Evolutionary conservation across 441 rosid genomes (phyloP).

Genomic region (Croton setiger): DNA sequence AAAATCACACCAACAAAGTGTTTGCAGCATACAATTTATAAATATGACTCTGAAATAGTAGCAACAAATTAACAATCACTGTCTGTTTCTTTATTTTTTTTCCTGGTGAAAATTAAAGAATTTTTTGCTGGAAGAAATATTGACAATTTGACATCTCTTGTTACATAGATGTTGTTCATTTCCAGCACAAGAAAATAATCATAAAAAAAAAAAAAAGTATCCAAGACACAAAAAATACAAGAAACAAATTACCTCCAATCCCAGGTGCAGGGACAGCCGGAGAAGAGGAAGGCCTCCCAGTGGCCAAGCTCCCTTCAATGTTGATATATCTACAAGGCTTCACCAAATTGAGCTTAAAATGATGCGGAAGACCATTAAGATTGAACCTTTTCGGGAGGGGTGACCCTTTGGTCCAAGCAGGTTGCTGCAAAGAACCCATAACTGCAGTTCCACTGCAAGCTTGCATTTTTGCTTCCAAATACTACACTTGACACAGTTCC

Average conservation of each 20-base stretch:
- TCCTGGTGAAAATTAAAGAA: too few species aligned
- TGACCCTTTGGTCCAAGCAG: conserved; percentile 36
- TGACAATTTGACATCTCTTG: background rate
- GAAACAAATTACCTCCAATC: conserved; percentile 30
- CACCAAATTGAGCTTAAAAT: conserved; percentile 34
- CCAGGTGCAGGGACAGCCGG: conserved; percentile 46
- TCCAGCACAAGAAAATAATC: background rate
- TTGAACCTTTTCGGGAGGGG: conserved; percentile 27
- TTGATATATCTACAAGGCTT: conserved; percentile 37
- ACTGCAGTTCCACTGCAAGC: conserved; percentile 45
- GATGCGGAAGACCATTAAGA: conserved; percentile 35
- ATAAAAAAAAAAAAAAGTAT: background rate
- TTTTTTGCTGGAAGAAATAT: background rate
- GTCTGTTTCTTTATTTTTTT: background rate
- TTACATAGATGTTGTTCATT: background rate
- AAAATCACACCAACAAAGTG: background rate
- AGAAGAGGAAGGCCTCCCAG: conserved; percentile 47
- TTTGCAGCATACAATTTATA: too few species aligned
- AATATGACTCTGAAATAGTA: background rate
- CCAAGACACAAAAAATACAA: background rate
- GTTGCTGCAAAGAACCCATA: conserved; percentile 56
- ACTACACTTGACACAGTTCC: background rate
- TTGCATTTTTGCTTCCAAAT: conserved; percentile 33
- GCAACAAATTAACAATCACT: background rate
- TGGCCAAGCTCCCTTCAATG: conserved; percentile 43